These are phyloP conservation scores for Parvularia atlantis DNA, from an alignment of 78 protist species.

Conservation along the genomic window DNA sequence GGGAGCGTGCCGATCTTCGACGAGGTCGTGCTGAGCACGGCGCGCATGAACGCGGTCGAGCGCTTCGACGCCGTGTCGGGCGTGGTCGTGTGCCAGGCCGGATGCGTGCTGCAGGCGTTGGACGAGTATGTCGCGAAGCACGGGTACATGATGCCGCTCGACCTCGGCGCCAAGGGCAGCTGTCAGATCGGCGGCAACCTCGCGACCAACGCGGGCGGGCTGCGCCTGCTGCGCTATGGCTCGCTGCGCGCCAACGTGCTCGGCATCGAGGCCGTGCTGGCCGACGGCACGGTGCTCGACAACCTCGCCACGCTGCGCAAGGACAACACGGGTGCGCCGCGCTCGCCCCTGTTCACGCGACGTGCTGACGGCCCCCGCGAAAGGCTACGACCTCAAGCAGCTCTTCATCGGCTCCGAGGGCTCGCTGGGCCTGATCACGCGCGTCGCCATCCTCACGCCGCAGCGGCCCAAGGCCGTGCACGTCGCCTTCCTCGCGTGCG, in stretches of 20 bases:
- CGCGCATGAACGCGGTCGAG: slow-evolving; percentile 51
- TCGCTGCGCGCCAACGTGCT: slow-evolving; percentile 71
- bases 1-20: slow-evolving; percentile 76
- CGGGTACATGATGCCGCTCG: slow-evolving; percentile 79
- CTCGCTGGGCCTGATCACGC: slow-evolving; percentile 88
- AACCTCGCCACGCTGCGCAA: slow-evolving; percentile 47
- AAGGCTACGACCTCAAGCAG: slow-evolving; percentile 86
- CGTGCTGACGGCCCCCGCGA: background rate
- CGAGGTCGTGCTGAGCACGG: slow-evolving; percentile 64
- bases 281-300: slow-evolving; percentile 77
- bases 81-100: slow-evolving; percentile 57
- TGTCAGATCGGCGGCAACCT: slow-evolving; percentile 92
- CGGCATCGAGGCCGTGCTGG: slow-evolving; percentile 70
- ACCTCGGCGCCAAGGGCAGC: slow-evolving; percentile 84
- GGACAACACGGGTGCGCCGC: slow-evolving; percentile 66
- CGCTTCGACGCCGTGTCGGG: no score
- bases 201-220: slow-evolving; percentile 92
- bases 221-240: slow-evolving; percentile 81
- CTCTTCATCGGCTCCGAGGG: slow-evolving; percentile 94
- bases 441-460: slow-evolving; percentile 40
- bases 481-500: slow-evolving; percentile 54
- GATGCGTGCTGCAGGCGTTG: slow-evolving; percentile 63
- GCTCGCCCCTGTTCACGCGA: no score
- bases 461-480: no score
- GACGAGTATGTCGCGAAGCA: slow-evolving; percentile 34